Conservation (phyloP, 2,329 filamentous ascomycete species). For the Verticillium nubilum region DNA sequence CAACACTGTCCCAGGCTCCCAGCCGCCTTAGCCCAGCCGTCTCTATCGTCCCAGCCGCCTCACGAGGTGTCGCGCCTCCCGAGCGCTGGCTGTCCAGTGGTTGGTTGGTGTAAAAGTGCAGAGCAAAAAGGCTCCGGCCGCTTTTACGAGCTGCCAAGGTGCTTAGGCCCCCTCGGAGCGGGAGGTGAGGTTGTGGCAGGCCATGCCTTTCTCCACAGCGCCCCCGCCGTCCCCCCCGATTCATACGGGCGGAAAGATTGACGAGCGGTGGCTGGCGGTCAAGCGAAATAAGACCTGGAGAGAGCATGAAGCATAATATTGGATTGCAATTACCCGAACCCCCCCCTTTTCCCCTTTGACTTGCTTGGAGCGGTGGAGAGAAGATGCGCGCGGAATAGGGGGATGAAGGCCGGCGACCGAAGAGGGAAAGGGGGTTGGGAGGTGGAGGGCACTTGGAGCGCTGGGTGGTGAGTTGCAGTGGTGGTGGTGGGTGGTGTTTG, state of each 20-base stretch:
- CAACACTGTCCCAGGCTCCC: background rate
- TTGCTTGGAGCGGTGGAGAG: background rate
- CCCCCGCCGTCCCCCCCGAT: background rate
- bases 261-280: background rate
- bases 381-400: background rate
- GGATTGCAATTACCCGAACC: background rate
- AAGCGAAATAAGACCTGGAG: background rate
- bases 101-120: background rate
- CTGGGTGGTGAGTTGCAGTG: background rate
- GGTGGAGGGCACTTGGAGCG: background rate
- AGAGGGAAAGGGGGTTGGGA: background rate
- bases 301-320: background rate
- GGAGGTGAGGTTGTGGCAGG: background rate
- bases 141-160: background rate
- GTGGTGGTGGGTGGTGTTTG: background rate
- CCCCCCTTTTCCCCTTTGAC: background rate
- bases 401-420: background rate
- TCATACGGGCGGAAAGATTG: background rate
- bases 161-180: background rate
- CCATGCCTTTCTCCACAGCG: background rate
- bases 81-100: background rate
- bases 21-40: background rate
- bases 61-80: background rate
- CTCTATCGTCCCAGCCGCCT: background rate
- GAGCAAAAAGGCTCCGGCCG: background rate